Evolutionary conservation across 2,329 filamentous ascomycete genomes (phyloP).

Genomic region (Chaetomiaceae sp.): DNA sequence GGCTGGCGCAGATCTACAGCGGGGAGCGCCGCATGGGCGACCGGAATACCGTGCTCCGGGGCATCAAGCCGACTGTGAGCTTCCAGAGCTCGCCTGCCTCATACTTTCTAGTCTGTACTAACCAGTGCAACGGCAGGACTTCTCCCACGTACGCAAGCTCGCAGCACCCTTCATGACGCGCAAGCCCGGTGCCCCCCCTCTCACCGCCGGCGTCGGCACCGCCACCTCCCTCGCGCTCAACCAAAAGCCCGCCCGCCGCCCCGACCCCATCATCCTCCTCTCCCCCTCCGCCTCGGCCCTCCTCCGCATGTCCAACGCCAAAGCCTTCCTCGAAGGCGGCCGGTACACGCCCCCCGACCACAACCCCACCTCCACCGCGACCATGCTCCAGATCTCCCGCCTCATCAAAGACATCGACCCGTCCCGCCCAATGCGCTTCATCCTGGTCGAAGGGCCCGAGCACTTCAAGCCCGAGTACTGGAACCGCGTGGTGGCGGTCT

Average conservation of each 20-base stretch:
- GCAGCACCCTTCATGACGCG: slow-evolving; percentile 70
- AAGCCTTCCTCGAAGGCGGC: slow-evolving; percentile 84
- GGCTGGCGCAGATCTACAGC: slow-evolving; percentile 83
- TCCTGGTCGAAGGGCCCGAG: slow-evolving; percentile 87
- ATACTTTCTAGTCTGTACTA: neutral
- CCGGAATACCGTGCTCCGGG: slow-evolving; percentile 80
- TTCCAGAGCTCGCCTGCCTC: neutral
- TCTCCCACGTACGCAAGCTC: slow-evolving; percentile 85
- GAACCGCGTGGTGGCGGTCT: slow-evolving; percentile 90
- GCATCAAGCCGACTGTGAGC: slow-evolving; percentile 81
- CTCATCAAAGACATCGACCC: slow-evolving; percentile 67
- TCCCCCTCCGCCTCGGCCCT: slow-evolving; percentile 94
- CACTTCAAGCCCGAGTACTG: slow-evolving; percentile 99
- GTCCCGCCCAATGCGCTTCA: slow-evolving; percentile 77
- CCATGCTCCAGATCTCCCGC: slow-evolving; percentile 82
- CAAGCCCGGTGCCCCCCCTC: slow-evolving; percentile 38
- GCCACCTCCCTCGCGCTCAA: slow-evolving; percentile 50
- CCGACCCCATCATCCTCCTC: slow-evolving; percentile 90
- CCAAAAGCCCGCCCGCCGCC: slow-evolving; percentile 46
- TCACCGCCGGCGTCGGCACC: slow-evolving; percentile 32
- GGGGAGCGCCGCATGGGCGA: slow-evolving; percentile 90
- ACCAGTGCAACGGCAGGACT: slow-evolving; percentile 60
- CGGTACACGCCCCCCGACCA: slow-evolving; percentile 74
- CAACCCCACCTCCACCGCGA: slow-evolving; percentile 62
- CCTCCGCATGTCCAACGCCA: slow-evolving; percentile 92